Percentiles rank a stretch among this genome's conserved stretches.
These are phyloP conservation scores for Boletellus sp. DNA, from an alignment of 1,284 basidiomycete genomes.

Conservation along the genomic window DNA sequence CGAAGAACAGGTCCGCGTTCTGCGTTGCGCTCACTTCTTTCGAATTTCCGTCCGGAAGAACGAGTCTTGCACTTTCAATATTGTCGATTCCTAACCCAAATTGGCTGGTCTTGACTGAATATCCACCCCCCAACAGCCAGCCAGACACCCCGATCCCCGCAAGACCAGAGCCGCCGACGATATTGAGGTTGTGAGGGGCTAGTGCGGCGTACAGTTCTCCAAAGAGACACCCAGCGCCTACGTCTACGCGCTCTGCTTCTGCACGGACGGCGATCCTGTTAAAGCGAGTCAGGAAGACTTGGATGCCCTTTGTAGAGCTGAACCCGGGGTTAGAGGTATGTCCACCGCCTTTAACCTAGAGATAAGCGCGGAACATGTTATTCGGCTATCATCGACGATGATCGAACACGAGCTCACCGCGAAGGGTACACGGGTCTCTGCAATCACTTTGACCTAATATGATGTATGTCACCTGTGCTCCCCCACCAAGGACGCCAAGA, in stretches of 20 bases:
- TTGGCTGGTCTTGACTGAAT: slow-evolving; percentile 41
- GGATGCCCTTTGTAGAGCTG: slow-evolving; percentile 42
- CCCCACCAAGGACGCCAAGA: background rate
- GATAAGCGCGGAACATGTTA: background rate
- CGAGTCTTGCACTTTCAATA: slow-evolving; percentile 37
- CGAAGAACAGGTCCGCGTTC: slow-evolving; percentile 38
- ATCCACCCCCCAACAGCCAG: slow-evolving; percentile 48
- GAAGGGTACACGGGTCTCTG: background rate
- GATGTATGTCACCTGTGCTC: background rate
- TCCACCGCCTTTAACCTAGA: slow-evolving; percentile 5
- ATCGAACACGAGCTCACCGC: background rate
- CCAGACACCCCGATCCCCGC: slow-evolving; percentile 45
- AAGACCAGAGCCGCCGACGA: slow-evolving; percentile 43
- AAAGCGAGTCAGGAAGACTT: slow-evolving; percentile 48
- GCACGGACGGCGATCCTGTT: slow-evolving; percentile 29
- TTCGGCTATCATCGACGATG: background rate
- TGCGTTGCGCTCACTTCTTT: slow-evolving; percentile 16
- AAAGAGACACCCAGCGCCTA: slow-evolving; percentile 50
- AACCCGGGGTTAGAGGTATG: slow-evolving; percentile 5
- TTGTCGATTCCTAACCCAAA: slow-evolving; percentile 45
- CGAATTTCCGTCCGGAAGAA: slow-evolving; percentile 40
- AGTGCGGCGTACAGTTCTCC: slow-evolving; percentile 45
- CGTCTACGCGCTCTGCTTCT: slow-evolving; percentile 32
- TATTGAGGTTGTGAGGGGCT: slow-evolving; percentile 36
- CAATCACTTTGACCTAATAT: background rate